A percentile compares a stretch with the other conserved stretches of the same genome.
Evolutionary conservation across 2,329 filamentous ascomycete genomes (phyloP).

Genomic region (Penicillium aurantiogriseum): DNA sequence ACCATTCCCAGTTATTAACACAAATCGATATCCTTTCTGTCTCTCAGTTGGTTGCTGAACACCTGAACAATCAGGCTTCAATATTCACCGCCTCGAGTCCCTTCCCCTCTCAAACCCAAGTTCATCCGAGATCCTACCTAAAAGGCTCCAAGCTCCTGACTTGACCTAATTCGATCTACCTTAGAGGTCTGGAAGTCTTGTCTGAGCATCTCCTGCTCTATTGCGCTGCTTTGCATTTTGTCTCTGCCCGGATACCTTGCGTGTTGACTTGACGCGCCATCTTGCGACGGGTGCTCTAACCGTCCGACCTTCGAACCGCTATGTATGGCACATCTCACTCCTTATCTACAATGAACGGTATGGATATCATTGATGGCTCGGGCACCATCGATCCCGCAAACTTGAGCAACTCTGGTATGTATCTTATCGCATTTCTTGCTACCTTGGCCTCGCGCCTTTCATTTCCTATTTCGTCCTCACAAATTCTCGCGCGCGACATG

Average conservation of each 20-base stretch:
- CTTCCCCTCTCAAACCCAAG: constrained; percentile 27
- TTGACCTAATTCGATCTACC: constrained; percentile 25
- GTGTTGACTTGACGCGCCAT: constrained; percentile 35
- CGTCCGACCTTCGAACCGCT: constrained; percentile 30
- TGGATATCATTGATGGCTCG: constrained; percentile 65
- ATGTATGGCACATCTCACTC: constrained; percentile 51
- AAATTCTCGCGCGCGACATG: constrained; percentile 9
- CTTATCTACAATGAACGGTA: constrained; percentile 66
- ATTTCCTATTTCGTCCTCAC: constrained; percentile 3
- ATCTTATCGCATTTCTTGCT: constrained; percentile 31
- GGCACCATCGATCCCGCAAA: constrained; percentile 89
- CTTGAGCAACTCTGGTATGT: constrained; percentile 73
- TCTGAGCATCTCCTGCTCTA: constrained; percentile 26
- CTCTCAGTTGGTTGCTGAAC: background rate
- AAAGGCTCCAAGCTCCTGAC: constrained; percentile 17
- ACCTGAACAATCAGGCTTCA: constrained; percentile 5
- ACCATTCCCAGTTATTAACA: background rate
- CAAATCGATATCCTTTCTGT: background rate
- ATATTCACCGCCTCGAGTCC: constrained; percentile 26
- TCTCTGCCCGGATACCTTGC: constrained; percentile 18
- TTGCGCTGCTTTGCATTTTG: constrained; percentile 24
- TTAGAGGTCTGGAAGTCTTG: constrained; percentile 22
- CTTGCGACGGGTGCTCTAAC: constrained; percentile 27
- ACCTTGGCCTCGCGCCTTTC: background rate
- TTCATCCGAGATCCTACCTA: constrained; percentile 20